Evolutionary conservation across 805 yeast species (phyloP).

Genomic region (Yamadazyma olivae): DNA sequence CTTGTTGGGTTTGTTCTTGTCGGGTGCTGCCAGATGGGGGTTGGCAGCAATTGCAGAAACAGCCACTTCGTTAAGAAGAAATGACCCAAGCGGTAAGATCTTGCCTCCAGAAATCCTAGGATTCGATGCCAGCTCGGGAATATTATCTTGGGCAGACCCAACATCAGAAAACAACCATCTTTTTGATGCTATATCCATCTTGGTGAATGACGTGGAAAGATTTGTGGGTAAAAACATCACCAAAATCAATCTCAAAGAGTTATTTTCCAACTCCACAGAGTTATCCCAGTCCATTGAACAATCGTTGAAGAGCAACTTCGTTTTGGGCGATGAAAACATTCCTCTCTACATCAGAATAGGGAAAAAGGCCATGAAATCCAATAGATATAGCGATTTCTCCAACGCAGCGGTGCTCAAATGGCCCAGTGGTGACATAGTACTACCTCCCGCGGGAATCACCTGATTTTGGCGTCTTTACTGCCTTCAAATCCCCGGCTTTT

Average conservation of each 20-base stretch:
- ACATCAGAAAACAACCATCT: conserved; percentile 1
- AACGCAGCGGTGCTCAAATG: conserved; percentile 57
- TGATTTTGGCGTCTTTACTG: no score
- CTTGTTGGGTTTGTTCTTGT: conserved; percentile 71
- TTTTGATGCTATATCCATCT: conserved; percentile 44
- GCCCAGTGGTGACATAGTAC: conserved; percentile 56
- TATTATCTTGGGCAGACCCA: conserved; percentile 34
- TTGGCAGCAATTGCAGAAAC: conserved; percentile 88
- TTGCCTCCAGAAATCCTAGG: conserved; percentile 50
- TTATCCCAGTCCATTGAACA: conserved; percentile 21
- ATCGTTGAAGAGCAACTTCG: conserved; percentile 23
- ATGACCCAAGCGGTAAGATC: conserved; percentile 62
- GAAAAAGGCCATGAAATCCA: conserved; percentile 37
- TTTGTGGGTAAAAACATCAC: conserved; percentile 52
- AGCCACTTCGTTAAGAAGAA: conserved; percentile 58
- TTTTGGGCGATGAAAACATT: conserved; percentile 26
- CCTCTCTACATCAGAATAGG: conserved; percentile 58
- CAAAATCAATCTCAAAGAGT: conserved; percentile 19
- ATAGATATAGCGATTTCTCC: conserved; percentile 57
- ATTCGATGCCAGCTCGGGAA: conserved; percentile 24
- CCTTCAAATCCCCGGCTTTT: no score
- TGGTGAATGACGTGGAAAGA: conserved; percentile 77
- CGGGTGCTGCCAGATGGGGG: conserved; percentile 93
- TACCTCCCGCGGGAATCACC: conserved; percentile 54
- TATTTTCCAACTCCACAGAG: conserved; percentile 17